Evolutionary conservation across 2,329 filamentous ascomycete genomes (phyloP).

Genomic region (Pseudocercospora ulei): DNA sequence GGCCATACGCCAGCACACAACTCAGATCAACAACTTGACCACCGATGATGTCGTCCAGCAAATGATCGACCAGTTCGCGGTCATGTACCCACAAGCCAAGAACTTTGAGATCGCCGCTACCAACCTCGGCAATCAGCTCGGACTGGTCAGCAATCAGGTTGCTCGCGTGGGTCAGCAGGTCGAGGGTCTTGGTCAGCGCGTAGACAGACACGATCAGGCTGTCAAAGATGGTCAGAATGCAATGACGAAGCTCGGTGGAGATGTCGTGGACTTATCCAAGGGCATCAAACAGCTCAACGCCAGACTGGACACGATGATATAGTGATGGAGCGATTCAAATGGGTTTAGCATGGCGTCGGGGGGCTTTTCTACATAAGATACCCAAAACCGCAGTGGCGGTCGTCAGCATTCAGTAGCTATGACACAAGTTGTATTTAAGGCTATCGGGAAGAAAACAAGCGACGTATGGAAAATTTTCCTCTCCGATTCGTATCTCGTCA

Average conservation of each 20-base stretch:
- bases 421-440: no score
- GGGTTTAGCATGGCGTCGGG: neutral
- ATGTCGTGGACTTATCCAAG: neutral
- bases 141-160: neutral
- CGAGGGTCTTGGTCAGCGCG: neutral
- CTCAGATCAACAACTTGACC: constrained; percentile 11
- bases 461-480: neutral
- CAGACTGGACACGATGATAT: neutral
- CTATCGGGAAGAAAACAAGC: neutral
- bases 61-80: constrained; percentile 10
- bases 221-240: neutral
- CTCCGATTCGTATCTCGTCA: no score
- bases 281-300: neutral
- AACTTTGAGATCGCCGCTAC: constrained; percentile 3
- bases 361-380: neutral
- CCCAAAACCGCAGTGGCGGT: neutral
- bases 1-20: neutral
- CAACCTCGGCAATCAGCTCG: neutral
- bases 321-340: neutral
- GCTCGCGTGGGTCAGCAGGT: neutral
- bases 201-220: neutral
- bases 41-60: constrained; percentile 14
- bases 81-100: constrained; percentile 13
- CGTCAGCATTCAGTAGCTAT: neutral
- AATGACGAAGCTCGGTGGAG: neutral